Conservation (phyloP, 2,329 filamentous ascomycete genomes). For the Neonectria hederae region DNA sequence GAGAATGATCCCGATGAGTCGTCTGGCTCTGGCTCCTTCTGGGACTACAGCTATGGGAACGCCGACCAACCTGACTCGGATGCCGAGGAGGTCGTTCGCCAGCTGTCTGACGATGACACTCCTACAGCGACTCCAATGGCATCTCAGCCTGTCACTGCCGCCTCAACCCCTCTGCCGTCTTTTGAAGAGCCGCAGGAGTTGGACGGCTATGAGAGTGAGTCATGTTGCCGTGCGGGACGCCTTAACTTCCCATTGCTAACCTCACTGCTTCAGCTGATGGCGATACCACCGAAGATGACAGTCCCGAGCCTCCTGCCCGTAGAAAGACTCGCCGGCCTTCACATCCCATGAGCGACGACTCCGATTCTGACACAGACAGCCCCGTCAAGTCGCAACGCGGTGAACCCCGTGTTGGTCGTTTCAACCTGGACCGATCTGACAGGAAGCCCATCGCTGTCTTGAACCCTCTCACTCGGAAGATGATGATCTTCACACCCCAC, state of each 20-base stretch:
- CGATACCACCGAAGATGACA: slow-evolving; percentile 70
- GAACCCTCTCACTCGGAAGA: slow-evolving; percentile 66
- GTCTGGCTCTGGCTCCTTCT: slow-evolving; percentile 67
- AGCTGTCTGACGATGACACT: slow-evolving; percentile 53
- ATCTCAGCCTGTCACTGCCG: slow-evolving; percentile 40
- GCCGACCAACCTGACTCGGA: slow-evolving; percentile 53
- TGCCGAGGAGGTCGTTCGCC: slow-evolving; percentile 52
- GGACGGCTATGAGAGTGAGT: slow-evolving; percentile 70
- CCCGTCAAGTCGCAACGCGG: slow-evolving; percentile 59
- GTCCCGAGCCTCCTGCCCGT: slow-evolving; percentile 58
- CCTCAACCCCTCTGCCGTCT: slow-evolving; percentile 40
- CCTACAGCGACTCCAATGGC: slow-evolving; percentile 54
- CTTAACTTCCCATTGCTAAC: slow-evolving; percentile 50
- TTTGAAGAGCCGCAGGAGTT: slow-evolving; percentile 54
- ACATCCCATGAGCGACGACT: slow-evolving; percentile 51
- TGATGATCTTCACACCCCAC: slow-evolving; percentile 71
- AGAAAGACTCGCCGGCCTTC: slow-evolving; percentile 58
- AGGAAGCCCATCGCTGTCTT: slow-evolving; percentile 68
- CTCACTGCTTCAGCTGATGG: slow-evolving; percentile 59
- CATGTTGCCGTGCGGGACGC: slow-evolving; percentile 29
- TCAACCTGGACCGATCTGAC: slow-evolving; percentile 62
- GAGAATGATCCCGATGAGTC: slow-evolving; percentile 72
- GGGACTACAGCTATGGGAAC: slow-evolving; percentile 67
- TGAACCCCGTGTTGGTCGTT: slow-evolving; percentile 64
- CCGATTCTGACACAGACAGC: slow-evolving; percentile 61